Evolutionary conservation across 1,139 yeast genomes (phyloP).

Genomic region (Suhomyces maxii): DNA sequence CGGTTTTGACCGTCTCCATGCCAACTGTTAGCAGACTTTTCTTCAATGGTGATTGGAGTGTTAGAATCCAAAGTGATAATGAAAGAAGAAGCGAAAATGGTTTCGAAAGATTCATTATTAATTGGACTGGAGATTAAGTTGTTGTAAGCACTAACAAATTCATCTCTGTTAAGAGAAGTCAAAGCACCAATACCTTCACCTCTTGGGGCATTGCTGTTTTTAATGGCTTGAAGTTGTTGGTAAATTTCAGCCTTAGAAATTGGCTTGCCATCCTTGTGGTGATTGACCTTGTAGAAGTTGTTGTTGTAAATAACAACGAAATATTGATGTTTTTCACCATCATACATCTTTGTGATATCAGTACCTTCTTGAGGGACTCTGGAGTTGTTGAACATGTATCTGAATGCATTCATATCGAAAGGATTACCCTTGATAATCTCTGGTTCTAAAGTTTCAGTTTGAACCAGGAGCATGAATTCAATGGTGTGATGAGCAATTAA

Average conservation of each 20-base stretch:
- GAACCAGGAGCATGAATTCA: conserved; percentile 56
- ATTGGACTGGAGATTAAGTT: conserved; percentile 59
- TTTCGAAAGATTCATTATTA: conserved; percentile 58
- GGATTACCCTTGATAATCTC: conserved; percentile 82
- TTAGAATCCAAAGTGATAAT: conserved; percentile 76
- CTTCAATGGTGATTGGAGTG: conserved; percentile 76
- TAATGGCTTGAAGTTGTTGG: conserved; percentile 60
- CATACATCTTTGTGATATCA: conserved; percentile 56
- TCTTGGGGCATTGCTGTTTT: conserved; percentile 39
- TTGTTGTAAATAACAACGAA: conserved; percentile 74
- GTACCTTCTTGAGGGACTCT: conserved; percentile 68
- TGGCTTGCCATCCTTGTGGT: conserved; percentile 56
- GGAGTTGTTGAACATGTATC: conserved; percentile 86
- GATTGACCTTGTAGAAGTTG: conserved; percentile 78
- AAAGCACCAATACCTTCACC: conserved; percentile 71
- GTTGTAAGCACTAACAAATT: conserved; percentile 65
- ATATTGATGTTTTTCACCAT: conserved; percentile 61
- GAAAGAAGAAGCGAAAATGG: conserved; percentile 78
- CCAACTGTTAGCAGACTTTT: conserved; percentile 87
- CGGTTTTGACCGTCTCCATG: conserved; percentile 93
- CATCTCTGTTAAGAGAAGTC: conserved; percentile 85
- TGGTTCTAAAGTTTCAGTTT: conserved; percentile 64
- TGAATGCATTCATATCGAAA: conserved; percentile 91
- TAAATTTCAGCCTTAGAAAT: conserved; percentile 65
- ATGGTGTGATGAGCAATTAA: conserved; percentile 58